Percentiles rank a stretch among this genome's conserved stretches.
phyloP scores from a whole-genome alignment of 306 rosid species.

The Begonia peltatifolia region DNA sequence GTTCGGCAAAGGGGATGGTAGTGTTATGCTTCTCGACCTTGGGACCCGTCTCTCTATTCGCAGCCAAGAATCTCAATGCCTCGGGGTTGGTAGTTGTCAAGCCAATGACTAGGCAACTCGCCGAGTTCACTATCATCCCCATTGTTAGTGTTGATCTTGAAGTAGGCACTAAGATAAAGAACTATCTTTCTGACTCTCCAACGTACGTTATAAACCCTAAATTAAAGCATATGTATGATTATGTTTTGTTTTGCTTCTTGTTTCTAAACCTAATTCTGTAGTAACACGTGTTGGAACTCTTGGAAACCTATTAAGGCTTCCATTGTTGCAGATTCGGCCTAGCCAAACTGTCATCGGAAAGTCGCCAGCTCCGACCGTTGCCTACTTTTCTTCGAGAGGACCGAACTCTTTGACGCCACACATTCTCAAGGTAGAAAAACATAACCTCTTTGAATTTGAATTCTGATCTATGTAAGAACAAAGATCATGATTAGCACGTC shows the following conservation, averaged over 20 bases:
- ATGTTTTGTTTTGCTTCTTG: not conserved
- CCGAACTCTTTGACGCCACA: constrained; percentile 32
- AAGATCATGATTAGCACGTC: too few species aligned
- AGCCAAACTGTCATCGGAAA: constrained; percentile 11
- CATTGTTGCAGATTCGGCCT: constrained; percentile 12
- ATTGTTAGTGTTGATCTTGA: constrained; percentile 20
- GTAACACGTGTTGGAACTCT: too few species aligned
- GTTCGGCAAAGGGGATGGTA: constrained; percentile 16
- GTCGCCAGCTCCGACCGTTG: constrained; percentile 31
- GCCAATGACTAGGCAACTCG: constrained; percentile 15
- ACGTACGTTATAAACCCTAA: constrained; percentile 6
- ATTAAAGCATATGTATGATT: too few species aligned
- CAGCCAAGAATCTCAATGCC: constrained; percentile 20
- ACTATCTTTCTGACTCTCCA: constrained; percentile 19
- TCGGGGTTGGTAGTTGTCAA: constrained; percentile 28
- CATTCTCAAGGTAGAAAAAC: constrained; percentile 30
- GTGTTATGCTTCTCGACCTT: constrained; percentile 29
- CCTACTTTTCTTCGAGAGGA: constrained; percentile 48
- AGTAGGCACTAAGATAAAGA: constrained; percentile 22
- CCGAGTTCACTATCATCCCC: constrained; percentile 21
- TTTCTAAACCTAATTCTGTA: not conserved
- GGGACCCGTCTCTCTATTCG: constrained; percentile 24
- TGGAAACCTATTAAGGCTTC: constrained; percentile 9
- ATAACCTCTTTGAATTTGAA: too few species aligned
- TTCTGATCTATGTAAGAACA: too few species aligned